Percentiles rank a stretch among this genome's conserved stretches.
Evolutionary conservation across 257 asterid species (phyloP).

Genomic region (Gentiana straminea): DNA sequence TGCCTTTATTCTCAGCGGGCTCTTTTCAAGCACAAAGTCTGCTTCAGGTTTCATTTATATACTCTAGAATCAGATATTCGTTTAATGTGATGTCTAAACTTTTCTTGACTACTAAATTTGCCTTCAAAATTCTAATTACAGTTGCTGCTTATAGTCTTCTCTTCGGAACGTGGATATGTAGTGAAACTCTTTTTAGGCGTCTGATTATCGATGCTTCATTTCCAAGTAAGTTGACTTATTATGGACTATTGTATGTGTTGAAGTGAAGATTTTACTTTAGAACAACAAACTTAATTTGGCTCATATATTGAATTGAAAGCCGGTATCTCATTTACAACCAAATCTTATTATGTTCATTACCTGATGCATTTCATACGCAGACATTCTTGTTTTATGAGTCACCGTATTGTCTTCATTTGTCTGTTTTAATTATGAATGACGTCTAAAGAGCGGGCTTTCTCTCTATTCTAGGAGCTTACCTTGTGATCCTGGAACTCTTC

Average conservation of each 20-base stretch:
- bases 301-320: too few species aligned
- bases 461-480: conserved; percentile 16
- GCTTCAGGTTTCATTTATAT: conserved; percentile 19
- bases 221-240: conserved; percentile 19
- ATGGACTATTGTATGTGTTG: neutral
- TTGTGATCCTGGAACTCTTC: conserved; percentile 25
- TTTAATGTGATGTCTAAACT: too few species aligned
- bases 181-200: conserved; percentile 12
- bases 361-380: too few species aligned
- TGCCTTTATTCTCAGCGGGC: conserved; percentile 22
- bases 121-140: conserved; percentile 1
- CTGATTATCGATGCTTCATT: conserved; percentile 21
- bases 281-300: too few species aligned
- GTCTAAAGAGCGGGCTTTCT: neutral
- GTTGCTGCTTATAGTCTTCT: conserved; percentile 23
- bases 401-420: too few species aligned
- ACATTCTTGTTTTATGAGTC: too few species aligned
- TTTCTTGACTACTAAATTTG: neutral
- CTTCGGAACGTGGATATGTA: conserved; percentile 26
- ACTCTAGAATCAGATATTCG: too few species aligned
- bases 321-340: too few species aligned
- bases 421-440: neutral
- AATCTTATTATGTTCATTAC: too few species aligned
- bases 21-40: conserved; percentile 22
- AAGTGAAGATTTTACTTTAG: neutral